A percentile compares a stretch with the other conserved stretches of the same genome.
Conservation (phyloP, 352 stramenopile genomes). For the Globisporangium perplexum region DNA sequence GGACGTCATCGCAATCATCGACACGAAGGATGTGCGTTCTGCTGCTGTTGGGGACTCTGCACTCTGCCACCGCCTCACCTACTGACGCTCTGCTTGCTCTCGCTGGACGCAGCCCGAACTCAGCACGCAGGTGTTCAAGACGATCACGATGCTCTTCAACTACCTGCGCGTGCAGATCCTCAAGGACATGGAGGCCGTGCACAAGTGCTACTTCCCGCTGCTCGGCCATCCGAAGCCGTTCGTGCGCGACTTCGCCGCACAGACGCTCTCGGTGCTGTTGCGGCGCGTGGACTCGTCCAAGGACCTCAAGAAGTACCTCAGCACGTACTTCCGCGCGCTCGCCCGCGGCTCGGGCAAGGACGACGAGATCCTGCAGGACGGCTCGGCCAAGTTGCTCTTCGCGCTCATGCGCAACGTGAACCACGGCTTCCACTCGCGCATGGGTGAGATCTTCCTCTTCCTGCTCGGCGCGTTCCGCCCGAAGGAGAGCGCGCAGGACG, state of each 20-base stretch:
- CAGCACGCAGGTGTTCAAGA: constrained; percentile 90
- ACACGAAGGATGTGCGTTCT: constrained; percentile 74
- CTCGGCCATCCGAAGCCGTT: constrained; percentile 82
- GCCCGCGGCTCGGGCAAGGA: constrained; percentile 51
- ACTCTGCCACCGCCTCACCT: neutral
- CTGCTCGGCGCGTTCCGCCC: constrained; percentile 70
- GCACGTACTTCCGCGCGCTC: constrained; percentile 70
- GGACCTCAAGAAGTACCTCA: constrained; percentile 75
- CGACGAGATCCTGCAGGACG: constrained; percentile 69
- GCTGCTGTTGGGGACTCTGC: neutral
- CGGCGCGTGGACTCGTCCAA: constrained; percentile 72
- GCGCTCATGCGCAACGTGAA: constrained; percentile 80
- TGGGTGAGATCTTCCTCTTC: constrained; percentile 70
- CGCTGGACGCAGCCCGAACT: constrained; percentile 78
- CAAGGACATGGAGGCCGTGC: constrained; percentile 86
- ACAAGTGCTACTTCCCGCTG: constrained; percentile 88
- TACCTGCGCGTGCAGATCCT: constrained; percentile 79
- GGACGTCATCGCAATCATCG: constrained; percentile 68
- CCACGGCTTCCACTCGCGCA: constrained; percentile 82
- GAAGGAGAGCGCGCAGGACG: constrained; percentile 15
- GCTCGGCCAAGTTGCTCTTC: constrained; percentile 85
- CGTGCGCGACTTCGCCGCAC: constrained; percentile 85
- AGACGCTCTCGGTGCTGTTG: constrained; percentile 82
- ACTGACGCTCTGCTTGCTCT: neutral
- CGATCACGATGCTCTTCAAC: constrained; percentile 87